phyloP scores from a whole-genome alignment of 2,329 filamentous ascomycete species.

The Proliferodiscus dingleyae region DNA sequence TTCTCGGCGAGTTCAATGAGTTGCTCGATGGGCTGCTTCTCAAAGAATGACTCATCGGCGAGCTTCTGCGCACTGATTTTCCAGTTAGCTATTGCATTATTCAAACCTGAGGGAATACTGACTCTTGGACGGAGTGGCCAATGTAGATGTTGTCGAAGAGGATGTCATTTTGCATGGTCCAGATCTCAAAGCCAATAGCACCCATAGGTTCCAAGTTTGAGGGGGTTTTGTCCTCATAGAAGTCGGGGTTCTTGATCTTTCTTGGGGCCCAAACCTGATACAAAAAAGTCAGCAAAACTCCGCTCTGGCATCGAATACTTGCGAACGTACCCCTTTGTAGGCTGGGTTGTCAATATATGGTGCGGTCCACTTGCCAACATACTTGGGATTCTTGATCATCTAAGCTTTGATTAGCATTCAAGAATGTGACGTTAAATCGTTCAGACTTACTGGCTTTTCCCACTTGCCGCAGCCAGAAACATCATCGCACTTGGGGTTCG shows the following conservation, averaged over 20 bases:
- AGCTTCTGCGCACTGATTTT: conserved; percentile 84
- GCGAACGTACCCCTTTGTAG: conserved; percentile 98
- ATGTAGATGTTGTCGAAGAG: conserved; percentile 99
- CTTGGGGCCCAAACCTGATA: conserved; percentile 87
- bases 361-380: conserved; percentile 98
- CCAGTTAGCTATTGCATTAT: no score
- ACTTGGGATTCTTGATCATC: conserved; percentile 87
- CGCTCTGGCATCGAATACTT: no score
- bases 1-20: conserved; percentile 71
- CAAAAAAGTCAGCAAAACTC: no score
- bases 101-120: no score
- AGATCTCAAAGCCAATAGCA: conserved; percentile 91
- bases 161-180: conserved; percentile 99
- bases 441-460: conserved; percentile 58
- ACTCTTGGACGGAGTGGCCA: conserved; percentile 93
- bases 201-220: conserved; percentile 1
- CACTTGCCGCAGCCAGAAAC: conserved; percentile 91
- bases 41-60: conserved; percentile 80
- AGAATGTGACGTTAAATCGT: conserved; percentile 38
- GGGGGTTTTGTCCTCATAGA: conserved; percentile 89
- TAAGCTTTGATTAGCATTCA: conserved; percentile 31
- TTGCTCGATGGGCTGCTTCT: conserved; percentile 82
- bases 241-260: conserved; percentile 96
- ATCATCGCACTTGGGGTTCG: conserved; percentile 95
- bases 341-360: conserved; percentile 93